These are phyloP conservation scores for Rugosomyces carneus DNA, from an alignment of 1,284 basidiomycete genomes.

Conservation along the genomic window DNA sequence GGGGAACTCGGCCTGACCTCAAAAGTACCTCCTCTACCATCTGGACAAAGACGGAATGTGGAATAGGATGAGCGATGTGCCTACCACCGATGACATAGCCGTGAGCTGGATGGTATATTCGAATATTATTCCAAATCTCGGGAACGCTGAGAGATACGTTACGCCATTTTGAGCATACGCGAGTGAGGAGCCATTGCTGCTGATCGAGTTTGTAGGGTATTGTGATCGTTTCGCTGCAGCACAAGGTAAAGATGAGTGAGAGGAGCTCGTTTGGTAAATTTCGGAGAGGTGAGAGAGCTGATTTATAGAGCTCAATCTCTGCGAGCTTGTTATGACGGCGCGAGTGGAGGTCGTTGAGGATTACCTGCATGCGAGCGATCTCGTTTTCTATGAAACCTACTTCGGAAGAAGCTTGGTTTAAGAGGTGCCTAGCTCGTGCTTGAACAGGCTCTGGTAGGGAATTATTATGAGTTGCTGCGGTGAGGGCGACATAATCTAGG, in stretches of 20 bases:
- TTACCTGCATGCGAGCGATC: slow-evolving; percentile 1
- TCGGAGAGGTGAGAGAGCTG: slow-evolving; percentile 5
- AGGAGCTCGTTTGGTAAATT: slow-evolving; percentile 9
- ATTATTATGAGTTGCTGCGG: not conserved
- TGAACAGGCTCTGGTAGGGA: not conserved
- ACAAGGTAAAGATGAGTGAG: slow-evolving; percentile 8
- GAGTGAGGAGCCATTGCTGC: slow-evolving; percentile 6
- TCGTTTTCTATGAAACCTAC: slow-evolving; percentile 1
- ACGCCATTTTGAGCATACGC: slow-evolving; percentile 10
- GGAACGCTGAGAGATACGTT: slow-evolving; percentile 5
- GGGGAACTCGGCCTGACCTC: slow-evolving; percentile 1
- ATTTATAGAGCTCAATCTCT: slow-evolving; percentile 3
- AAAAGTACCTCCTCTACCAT: not conserved
- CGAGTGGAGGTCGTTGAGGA: slow-evolving; percentile 2
- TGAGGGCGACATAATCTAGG: not conserved
- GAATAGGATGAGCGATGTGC: not conserved
- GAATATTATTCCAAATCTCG: slow-evolving; percentile 7
- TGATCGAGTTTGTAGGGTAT: not conserved
- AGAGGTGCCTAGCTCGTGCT: not conserved
- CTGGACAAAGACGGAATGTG: not conserved
- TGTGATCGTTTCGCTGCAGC: slow-evolving; percentile 1
- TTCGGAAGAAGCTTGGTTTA: not conserved
- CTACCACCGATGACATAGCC: not conserved
- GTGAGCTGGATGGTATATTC: not conserved
- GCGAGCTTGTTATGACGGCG: slow-evolving; percentile 2